phyloP scores from a whole-genome alignment of 495 filamentous ascomycete species.

The Podospora bellae-mahoneyi region DNA sequence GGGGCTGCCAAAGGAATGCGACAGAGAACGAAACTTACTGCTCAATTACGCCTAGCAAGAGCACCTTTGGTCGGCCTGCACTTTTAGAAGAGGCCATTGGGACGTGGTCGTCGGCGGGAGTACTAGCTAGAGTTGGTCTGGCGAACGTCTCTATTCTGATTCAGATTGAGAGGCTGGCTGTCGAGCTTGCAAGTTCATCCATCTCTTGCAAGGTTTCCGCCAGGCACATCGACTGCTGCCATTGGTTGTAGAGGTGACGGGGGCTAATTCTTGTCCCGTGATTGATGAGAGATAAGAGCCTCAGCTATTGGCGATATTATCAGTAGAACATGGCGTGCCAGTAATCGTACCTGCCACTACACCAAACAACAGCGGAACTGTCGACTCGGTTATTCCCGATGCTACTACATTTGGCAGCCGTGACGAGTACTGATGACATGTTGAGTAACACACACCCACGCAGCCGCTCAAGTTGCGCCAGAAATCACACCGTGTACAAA shows the following conservation, averaged over 20 bases:
- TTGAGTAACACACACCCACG: not conserved
- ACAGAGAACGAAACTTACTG: slow-evolving; percentile 25
- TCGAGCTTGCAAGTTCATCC: not conserved
- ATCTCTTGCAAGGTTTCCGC: not conserved
- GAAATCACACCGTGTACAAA: not conserved
- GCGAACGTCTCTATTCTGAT: not conserved
- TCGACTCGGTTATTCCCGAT: not conserved
- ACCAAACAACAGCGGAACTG: too few species aligned
- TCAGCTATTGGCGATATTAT: not conserved
- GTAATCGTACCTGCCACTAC: not conserved
- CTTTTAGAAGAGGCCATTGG: not conserved
- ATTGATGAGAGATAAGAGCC: not conserved
- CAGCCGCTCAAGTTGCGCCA: not conserved
- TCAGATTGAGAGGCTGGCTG: not conserved
- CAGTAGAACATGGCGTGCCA: not conserved
- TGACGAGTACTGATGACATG: not conserved
- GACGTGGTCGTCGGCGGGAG: not conserved
- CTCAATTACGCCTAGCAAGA: slow-evolving; percentile 34
- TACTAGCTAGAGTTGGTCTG: not conserved
- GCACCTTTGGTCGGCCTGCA: slow-evolving; percentile 27
- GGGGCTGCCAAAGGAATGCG: not conserved
- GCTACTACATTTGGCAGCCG: not conserved
- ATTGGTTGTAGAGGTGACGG: not conserved
- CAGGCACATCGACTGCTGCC: not conserved
- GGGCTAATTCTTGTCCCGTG: not conserved